Percentiles rank a stretch among this genome's conserved stretches.
Evolutionary conservation across 768 basidiomycete species (phyloP).

Genomic region (Pleurotus cornucopiae): DNA sequence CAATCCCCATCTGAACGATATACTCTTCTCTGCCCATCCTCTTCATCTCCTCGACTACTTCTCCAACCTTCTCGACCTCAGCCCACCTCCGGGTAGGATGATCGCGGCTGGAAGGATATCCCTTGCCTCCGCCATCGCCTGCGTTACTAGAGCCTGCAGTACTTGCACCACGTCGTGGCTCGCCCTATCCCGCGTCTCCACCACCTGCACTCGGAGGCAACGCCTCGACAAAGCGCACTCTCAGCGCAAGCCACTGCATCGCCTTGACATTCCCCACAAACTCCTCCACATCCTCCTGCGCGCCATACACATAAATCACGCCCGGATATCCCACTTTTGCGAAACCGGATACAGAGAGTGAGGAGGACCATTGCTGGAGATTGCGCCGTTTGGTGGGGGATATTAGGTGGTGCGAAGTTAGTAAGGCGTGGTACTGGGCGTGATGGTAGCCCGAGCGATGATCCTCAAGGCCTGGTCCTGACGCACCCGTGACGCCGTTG

Average conservation of each 20-base stretch:
- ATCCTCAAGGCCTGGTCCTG: background rate
- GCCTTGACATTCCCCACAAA: constrained; percentile 64
- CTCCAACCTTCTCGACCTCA: constrained; percentile 67
- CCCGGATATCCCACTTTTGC: constrained; percentile 76
- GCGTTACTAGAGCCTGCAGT: background rate
- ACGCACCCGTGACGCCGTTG: too few relatives aligned
- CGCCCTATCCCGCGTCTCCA: constrained; percentile 3
- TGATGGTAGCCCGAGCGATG: background rate
- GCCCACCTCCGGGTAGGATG: constrained; percentile 34
- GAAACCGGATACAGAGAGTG: constrained; percentile 56
- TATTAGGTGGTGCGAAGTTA: constrained; percentile 71
- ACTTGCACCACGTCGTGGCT: background rate
- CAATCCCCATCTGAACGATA: constrained; percentile 65
- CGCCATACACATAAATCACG: constrained; percentile 68
- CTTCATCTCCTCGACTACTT: constrained; percentile 67
- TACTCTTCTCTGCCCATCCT: constrained; percentile 48
- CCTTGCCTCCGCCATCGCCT: too few relatives aligned
- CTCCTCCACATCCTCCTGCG: constrained; percentile 47
- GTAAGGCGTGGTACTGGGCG: constrained; percentile 48
- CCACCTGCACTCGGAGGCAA: constrained; percentile 11
- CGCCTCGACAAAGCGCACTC: constrained; percentile 56
- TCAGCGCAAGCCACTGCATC: constrained; percentile 78
- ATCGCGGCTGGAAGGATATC: too few relatives aligned
- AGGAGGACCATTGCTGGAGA: constrained; percentile 50
- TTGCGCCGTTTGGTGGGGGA: constrained; percentile 61